Evolutionary conservation across 352 stramenopile species (phyloP).

Genomic region (Thalassiosira pacifica): DNA sequence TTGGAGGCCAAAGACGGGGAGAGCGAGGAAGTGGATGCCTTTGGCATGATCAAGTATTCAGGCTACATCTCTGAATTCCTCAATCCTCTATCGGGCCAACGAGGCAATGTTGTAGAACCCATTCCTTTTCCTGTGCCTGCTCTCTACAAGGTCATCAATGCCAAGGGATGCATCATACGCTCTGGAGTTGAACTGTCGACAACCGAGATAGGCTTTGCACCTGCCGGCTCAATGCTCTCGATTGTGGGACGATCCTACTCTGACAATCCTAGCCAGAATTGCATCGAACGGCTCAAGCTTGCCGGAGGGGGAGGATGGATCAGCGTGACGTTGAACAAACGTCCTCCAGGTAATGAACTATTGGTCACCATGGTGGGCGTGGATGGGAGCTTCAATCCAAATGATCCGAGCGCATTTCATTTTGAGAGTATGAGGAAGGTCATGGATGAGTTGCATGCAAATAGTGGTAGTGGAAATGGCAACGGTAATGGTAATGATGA

Average conservation of each 20-base stretch:
- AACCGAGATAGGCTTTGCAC: conserved; percentile 62
- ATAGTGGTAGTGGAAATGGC: conserved; percentile 8
- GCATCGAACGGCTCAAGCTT: conserved; percentile 77
- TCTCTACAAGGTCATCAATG: conserved; percentile 67
- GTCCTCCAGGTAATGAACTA: conserved; percentile 51
- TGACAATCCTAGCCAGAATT: conserved; percentile 76
- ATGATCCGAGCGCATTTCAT: conserved; percentile 75
- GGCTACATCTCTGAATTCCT: conserved; percentile 85
- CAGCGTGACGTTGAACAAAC: conserved; percentile 64
- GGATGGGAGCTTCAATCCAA: conserved; percentile 72
- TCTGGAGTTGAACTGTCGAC: conserved; percentile 78
- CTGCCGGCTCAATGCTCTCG: conserved; percentile 47
- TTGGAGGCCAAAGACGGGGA: too few relatives aligned
- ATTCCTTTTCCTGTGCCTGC: conserved; percentile 73
- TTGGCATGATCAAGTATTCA: conserved; percentile 33
- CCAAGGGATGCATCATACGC: conserved; percentile 66
- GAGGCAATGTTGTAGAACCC: conserved; percentile 69
- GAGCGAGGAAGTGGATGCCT: background rate
- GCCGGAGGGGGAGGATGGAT: conserved; percentile 79
- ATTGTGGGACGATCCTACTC: conserved; percentile 74
- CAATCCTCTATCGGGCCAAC: conserved; percentile 80
- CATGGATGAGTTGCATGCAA: conserved; percentile 37
- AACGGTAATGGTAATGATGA: background rate
- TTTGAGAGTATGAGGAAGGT: conserved; percentile 55
- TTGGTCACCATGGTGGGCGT: conserved; percentile 75